Evolutionary conservation across 495 filamentous ascomycete genomes (phyloP), one percentile per base, ranked within the genome.

Genomic region (Cudoniella acicularis): DNA sequence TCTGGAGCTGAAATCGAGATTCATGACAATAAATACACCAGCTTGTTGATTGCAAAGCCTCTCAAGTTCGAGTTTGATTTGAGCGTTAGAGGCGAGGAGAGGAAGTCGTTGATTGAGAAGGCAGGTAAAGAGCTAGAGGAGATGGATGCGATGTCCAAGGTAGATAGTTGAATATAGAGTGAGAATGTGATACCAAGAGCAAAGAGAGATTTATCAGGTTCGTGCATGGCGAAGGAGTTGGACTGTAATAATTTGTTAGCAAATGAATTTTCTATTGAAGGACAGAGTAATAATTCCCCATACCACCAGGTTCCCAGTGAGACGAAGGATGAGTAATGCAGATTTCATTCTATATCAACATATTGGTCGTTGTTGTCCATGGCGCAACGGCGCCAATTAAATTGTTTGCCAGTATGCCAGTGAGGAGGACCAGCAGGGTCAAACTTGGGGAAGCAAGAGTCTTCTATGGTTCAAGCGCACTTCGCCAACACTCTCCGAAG

Each of bases 11-110:
- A 77, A 45, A 57, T 79, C 0, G 67, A 68, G 8, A 73, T 79
- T 10, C 79, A 79, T 49, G 73, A 67, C 71, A 75, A 79, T 57
- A 74, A 80, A 45, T 83, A 75, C 58, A 78, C 73, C 3, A 73
- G 75, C 17, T 67, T 80, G 11, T 69, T 83, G n/a, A 83, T 83
- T 57, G 75, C 73, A n/a, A 79, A 80, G 72, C 78, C 79, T 0
- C 53, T 49, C 21, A 56, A 58, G 36, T 83, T 84, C 43, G 59
- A 71, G 18, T 81, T 81, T 54, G 77, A 79, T 11, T 64, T 75
- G 1, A 27, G 59, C 10, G 68, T 75, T 11, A 65, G 80, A 1
- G 64, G 62, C 4, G 65, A 68, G 24, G 67, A 70, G 10, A 75
- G 72, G 60, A 46, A 30, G 30, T 17, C 51, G 23, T 24, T 1